phyloP scores from a whole-genome alignment of 495 filamentous ascomycete species.

The Podospora comata region DNA sequence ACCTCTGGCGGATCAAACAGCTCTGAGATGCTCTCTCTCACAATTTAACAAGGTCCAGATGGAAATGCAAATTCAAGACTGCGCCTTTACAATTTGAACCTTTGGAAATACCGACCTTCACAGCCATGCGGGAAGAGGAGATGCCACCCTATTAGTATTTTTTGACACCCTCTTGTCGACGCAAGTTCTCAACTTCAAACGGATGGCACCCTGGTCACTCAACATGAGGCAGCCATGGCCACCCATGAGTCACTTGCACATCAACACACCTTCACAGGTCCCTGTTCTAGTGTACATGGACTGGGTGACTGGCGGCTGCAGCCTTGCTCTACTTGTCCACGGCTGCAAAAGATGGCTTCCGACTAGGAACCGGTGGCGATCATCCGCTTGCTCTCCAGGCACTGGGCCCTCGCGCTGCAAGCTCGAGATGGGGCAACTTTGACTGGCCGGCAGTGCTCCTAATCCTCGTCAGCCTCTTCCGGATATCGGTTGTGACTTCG shows the following conservation, averaged over 20 bases:
- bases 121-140: not conserved
- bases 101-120: not conserved
- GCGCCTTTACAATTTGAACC: not conserved
- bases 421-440: not conserved
- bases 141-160: not conserved
- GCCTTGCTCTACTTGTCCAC: conserved; percentile 9
- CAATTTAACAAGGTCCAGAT: not conserved
- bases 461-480: not conserved
- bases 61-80: not conserved
- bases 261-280: conserved; percentile 10
- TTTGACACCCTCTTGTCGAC: not conserved
- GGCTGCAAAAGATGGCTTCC: conserved; percentile 8
- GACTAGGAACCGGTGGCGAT: not conserved
- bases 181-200: not conserved
- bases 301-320: conserved; percentile 3
- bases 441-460: not conserved
- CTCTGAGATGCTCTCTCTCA: not conserved
- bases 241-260: conserved; percentile 2
- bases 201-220: not conserved
- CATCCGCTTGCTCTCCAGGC: not conserved
- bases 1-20: not conserved
- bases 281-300: not conserved
- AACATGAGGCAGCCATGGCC: conserved; percentile 15
- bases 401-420: conserved; percentile 8
- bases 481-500: not conserved